Evolutionary conservation across 2,329 filamentous ascomycete genomes (phyloP), one percentile per base, ranked within the genome.

Genomic region (Colletotrichum plurivorum): DNA sequence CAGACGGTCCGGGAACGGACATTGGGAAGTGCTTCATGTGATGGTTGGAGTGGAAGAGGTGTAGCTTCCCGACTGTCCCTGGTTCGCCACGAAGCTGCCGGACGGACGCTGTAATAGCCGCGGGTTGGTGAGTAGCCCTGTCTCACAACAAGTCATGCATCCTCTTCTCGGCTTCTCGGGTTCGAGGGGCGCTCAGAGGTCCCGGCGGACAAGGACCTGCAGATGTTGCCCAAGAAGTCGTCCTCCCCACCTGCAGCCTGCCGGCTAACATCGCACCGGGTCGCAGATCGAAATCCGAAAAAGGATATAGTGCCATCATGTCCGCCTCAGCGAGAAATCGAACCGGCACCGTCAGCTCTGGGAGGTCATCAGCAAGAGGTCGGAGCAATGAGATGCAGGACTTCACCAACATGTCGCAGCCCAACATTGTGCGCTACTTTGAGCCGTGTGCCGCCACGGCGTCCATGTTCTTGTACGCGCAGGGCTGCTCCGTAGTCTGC

Each of bases 361-460:
- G 84, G 75, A 83, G 84, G 71, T 86, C 87, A 45, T 87, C 85
- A 57, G 49, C 64, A 56, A 87, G 84, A 73, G 83, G 82, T 61
- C 81, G 80, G 69, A 75, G 79, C 66, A 76, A 79, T 36, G 81
- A 84, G 76, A 78, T 84, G 75, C 83, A 84, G 78, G 85, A 90
- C 75, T 86, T 87, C 75, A 81, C 83, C 66, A 25, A 25, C 22
- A 85, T 88, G 84, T 83, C 87, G 65, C 78, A 85, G 51, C 82
- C 80, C 63, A 80, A 84, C 62, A 79, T 85, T 25, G 77, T 83
- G 71, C 85, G 84, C 73, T 87, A 90, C 71, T 94, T 98, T 74
- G 93, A 96, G 74, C 93, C 96, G 67, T 97, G 93, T 79, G 94
- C 94, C 18, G 94, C 96, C 36, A 98, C 96, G 5, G 94, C 93